Percentiles rank a stretch among this genome's conserved stretches.
Evolutionary conservation across 2,329 filamentous ascomycete species (phyloP).

Genomic region (Metarhizium sp.): DNA sequence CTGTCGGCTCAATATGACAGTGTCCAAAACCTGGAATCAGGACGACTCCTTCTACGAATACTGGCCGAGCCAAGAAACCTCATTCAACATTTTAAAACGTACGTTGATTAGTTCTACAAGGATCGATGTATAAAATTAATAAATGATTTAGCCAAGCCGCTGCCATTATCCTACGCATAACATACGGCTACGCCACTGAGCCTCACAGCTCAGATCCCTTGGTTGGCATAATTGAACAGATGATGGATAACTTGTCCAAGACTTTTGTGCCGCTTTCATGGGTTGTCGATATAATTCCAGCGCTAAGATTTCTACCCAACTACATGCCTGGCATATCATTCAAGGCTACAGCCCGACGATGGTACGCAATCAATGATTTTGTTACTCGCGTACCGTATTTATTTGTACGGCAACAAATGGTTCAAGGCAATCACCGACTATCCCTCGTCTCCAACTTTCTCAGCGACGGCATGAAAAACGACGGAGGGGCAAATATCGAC

Average conservation of each 20-base stretch:
- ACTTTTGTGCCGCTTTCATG: conserved; percentile 20
- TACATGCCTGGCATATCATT: conserved; percentile 21
- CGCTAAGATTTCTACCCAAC: conserved; percentile 18
- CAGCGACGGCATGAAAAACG: background rate
- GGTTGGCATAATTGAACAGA: conserved; percentile 18
- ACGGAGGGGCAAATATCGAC: background rate
- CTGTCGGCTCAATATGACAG: conserved; percentile 9
- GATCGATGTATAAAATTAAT: background rate
- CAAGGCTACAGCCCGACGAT: conserved; percentile 18
- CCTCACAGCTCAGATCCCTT: conserved; percentile 18
- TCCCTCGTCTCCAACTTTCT: conserved; percentile 17
- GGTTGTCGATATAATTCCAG: conserved; percentile 22
- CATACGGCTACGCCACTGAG: conserved; percentile 23
- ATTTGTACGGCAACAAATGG: conserved; percentile 20
- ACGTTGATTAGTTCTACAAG: background rate
- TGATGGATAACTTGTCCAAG: conserved; percentile 19
- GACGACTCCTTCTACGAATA: conserved; percentile 14
- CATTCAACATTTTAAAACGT: conserved; percentile 19
- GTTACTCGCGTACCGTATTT: conserved; percentile 17
- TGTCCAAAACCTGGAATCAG: conserved; percentile 18
- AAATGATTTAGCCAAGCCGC: background rate
- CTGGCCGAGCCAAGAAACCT: conserved; percentile 13
- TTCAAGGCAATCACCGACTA: conserved; percentile 3
- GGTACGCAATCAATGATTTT: conserved; percentile 12
- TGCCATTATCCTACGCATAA: background rate